Conservation (phyloP, 2,329 filamentous ascomycete genomes). For the Biscogniauxia mediterranea region DNA sequence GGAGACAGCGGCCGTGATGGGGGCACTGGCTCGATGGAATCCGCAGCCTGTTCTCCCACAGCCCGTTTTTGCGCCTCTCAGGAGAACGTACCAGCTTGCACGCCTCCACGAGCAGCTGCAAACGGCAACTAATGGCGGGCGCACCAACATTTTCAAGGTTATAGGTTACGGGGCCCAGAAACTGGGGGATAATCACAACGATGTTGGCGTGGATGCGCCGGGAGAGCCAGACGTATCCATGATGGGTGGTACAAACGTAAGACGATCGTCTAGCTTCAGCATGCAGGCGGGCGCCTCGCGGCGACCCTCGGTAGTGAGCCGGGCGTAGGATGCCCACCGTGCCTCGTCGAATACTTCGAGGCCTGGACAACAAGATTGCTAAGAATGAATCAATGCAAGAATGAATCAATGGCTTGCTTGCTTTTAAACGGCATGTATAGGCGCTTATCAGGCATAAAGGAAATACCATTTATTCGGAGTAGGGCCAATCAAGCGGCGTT, state of each 20-base stretch:
- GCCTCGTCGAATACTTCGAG: not conserved
- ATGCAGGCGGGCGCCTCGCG: conserved; percentile 40
- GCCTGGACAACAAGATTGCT: not conserved
- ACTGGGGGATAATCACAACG: conserved; percentile 49
- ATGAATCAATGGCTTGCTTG: too few relatives aligned
- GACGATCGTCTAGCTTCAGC: conserved; percentile 47
- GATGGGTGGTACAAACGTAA: conserved; percentile 36
- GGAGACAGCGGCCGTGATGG: conserved; percentile 87
- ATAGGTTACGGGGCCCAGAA: conserved; percentile 55
- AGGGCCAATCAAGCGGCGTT: not conserved
- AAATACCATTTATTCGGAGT: not conserved
- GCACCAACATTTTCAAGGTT: conserved; percentile 64
- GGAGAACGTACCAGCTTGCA: conserved; percentile 60
- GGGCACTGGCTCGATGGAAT: conserved; percentile 69
- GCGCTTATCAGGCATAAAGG: conserved; percentile 19
- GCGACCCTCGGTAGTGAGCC: conserved; percentile 46
- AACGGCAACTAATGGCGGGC: conserved; percentile 64
- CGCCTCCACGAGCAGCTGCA: conserved; percentile 65
- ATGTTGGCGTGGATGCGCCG: conserved; percentile 46
- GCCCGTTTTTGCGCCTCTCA: conserved; percentile 59
- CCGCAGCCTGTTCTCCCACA: conserved; percentile 76
- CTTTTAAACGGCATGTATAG: conserved; percentile 14
- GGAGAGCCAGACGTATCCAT: conserved; percentile 54
- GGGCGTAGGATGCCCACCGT: conserved; percentile 35
- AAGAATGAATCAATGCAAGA: not conserved